These are phyloP conservation scores for Acanthamoeba lenticulata DNA, from an alignment of 208 protist species.

Conservation along the genomic window DNA sequence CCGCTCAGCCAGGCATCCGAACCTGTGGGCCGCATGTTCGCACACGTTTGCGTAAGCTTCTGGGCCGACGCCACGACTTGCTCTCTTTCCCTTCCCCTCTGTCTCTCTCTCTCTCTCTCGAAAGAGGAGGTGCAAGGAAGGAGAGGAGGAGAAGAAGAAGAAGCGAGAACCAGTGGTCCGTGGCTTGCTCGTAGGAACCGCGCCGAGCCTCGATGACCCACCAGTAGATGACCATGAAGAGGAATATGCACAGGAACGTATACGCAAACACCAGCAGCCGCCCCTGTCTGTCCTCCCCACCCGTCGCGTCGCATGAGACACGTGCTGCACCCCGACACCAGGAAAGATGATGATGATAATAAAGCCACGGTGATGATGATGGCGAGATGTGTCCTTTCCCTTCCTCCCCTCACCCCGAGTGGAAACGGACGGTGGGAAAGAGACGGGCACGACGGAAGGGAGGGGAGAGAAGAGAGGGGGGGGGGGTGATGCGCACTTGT, in stretches of 20 bases:
- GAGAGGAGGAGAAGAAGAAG: neutral
- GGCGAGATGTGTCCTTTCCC: no score
- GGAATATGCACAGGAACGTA: neutral
- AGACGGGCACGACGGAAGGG: no score
- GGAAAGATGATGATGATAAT: neutral
- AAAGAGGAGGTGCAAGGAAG: no score
- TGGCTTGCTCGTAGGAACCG: neutral
- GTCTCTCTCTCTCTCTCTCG: no score
- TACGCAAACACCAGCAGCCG: neutral
- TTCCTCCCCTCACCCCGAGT: no score
- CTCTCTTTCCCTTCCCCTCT: no score
- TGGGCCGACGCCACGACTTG: no score
- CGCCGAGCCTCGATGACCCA: neutral
- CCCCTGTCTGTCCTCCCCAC: neutral
- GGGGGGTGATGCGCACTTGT: neutral
- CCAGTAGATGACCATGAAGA: constrained; percentile 17
- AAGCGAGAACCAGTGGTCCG: neutral
- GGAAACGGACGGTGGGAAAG: no score
- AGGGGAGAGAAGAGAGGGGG: neutral
- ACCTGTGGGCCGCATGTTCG: neutral
- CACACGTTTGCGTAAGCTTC: no score
- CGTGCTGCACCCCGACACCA: no score
- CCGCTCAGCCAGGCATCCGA: neutral
- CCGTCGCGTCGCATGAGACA: no score
- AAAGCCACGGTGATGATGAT: neutral